Evolutionary conservation across 192 early-diverging fungal species (phyloP).

Genomic region (Coemansia sp.): DNA sequence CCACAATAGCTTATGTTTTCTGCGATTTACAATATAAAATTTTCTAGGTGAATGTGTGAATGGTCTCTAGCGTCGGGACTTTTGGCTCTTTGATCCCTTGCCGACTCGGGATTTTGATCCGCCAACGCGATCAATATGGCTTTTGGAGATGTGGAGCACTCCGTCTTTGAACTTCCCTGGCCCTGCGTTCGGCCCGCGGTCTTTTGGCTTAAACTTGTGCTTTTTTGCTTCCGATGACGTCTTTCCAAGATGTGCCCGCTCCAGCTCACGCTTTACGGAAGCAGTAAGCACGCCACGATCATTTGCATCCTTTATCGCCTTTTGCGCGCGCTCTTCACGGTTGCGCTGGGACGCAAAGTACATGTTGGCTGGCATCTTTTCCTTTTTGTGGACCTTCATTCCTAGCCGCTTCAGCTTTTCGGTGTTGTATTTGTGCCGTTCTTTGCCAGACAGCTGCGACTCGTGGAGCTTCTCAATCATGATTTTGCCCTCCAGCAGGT

Average conservation of each 20-base stretch:
- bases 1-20: constrained; percentile 1
- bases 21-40: not conserved
- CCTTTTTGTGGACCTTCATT: constrained; percentile 41
- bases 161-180: constrained; percentile 38
- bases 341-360: constrained; percentile 21
- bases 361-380: constrained; percentile 33
- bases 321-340: constrained; percentile 12
- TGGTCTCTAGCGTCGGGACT: constrained; percentile 2
- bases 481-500: constrained; percentile 27
- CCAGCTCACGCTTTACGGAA: constrained; percentile 32
- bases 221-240: not conserved
- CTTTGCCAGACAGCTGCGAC: constrained; percentile 38
- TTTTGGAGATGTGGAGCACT: constrained; percentile 35
- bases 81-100: constrained; percentile 15
- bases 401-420: constrained; percentile 36
- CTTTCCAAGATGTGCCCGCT: constrained; percentile 31
- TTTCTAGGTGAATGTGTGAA: too few species aligned
- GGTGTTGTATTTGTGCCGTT: constrained; percentile 43
- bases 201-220: constrained; percentile 2
- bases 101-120: constrained; percentile 9
- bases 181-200: constrained; percentile 26
- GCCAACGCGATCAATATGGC: constrained; percentile 42
- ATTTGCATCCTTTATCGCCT: constrained; percentile 33
- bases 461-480: constrained; percentile 49
- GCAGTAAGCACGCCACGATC: constrained; percentile 35